A percentile compares a stretch with the other conserved stretches of the same genome.
Evolutionary conservation across 129 eudicot species (phyloP).

Genomic region (Gnaphalium uliginosum): DNA sequence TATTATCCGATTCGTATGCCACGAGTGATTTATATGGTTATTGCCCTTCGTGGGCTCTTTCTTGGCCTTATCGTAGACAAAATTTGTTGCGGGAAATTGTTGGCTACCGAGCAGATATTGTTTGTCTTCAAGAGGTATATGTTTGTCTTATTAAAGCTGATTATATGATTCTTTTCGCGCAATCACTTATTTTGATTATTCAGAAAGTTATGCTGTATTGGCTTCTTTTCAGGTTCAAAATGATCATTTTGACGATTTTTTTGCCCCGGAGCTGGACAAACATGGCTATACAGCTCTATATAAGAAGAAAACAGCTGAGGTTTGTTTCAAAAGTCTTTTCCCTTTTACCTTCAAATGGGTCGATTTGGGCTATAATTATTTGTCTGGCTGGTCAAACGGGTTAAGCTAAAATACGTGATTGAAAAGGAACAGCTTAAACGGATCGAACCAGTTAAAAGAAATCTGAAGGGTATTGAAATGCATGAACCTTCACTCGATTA

Average conservation of each 20-base stretch:
- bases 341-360: background rate
- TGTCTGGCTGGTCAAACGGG: background rate
- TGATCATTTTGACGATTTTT: conserved; percentile 90
- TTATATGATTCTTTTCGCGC: background rate
- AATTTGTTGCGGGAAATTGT: conserved; percentile 90
- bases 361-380: background rate
- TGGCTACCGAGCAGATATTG: conserved; percentile 88
- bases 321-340: conserved; percentile 12
- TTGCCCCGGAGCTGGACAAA: conserved; percentile 92
- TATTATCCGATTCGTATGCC: conserved; percentile 74
- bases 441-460: background rate
- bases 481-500: background rate
- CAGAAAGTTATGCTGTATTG: conserved; percentile 3
- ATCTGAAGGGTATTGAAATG: background rate
- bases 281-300: conserved; percentile 93
- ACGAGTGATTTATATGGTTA: conserved; percentile 74
- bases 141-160: background rate
- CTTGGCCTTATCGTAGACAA: conserved; percentile 93
- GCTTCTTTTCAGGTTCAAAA: conserved; percentile 71
- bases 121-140: conserved; percentile 96
- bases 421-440: background rate
- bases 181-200: background rate
- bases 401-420: background rate
- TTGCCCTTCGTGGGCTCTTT: conserved; percentile 97
- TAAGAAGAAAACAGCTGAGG: conserved; percentile 87